Evolutionary conservation across 768 basidiomycete genomes (phyloP).

Genomic region (Pleurotus platypus): DNA sequence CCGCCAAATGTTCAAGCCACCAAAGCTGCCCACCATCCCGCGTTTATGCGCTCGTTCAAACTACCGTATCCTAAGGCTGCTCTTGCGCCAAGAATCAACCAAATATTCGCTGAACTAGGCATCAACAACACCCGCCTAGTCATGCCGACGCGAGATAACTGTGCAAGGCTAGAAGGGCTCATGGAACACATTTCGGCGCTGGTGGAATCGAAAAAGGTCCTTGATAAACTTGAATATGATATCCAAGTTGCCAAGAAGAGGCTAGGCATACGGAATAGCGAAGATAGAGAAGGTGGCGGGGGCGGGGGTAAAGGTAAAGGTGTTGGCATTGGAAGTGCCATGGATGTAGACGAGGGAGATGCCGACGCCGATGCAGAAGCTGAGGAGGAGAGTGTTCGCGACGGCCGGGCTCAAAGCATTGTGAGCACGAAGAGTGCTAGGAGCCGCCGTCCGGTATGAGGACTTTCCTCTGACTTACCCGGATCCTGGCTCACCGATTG

Average conservation of each 20-base stretch:
- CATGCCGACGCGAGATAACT: constrained; percentile 90
- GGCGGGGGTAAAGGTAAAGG: constrained; percentile 20
- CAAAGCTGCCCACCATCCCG: constrained; percentile 78
- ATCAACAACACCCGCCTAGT: constrained; percentile 73
- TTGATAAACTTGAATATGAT: constrained; percentile 87
- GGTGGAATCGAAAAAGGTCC: constrained; percentile 85
- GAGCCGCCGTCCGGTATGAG: constrained; percentile 58
- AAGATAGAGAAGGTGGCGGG: constrained; percentile 24
- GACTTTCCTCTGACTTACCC: background rate
- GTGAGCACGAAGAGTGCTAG: constrained; percentile 53
- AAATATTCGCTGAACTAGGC: constrained; percentile 74
- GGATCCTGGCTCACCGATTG: background rate
- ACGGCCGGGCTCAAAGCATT: constrained; percentile 65
- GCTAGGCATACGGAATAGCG: constrained; percentile 47
- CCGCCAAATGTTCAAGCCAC: constrained; percentile 48
- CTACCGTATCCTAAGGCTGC: constrained; percentile 76
- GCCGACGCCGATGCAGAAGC: constrained; percentile 32
- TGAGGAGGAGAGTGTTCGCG: constrained; percentile 36
- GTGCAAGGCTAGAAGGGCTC: constrained; percentile 68
- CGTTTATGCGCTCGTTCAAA: constrained; percentile 83
- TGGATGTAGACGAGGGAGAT: constrained; percentile 31
- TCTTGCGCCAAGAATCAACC: constrained; percentile 71
- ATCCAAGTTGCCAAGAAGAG: constrained; percentile 67
- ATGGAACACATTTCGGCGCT: constrained; percentile 68
- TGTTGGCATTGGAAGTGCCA: constrained; percentile 28